A percentile compares a stretch with the other conserved stretches of the same genome.
Evolutionary conservation across 2,329 filamentous ascomycete species (phyloP).

Genomic region (Pestalotiopsis fici): DNA sequence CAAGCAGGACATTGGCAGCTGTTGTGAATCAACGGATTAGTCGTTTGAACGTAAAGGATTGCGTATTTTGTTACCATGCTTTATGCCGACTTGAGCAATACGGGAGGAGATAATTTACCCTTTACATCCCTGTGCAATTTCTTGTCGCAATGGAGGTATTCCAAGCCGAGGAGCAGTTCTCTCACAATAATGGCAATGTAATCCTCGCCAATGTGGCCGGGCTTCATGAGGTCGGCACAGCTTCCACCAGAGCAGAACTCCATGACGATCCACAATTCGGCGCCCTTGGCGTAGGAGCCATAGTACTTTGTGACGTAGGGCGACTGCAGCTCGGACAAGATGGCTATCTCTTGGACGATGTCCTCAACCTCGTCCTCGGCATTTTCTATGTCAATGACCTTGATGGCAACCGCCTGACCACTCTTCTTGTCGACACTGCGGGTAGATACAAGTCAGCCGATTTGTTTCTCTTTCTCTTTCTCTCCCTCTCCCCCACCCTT

Average conservation of each 20-base stretch:
- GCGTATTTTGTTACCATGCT: too few relatives aligned
- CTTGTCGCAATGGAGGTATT: conserved; percentile 92
- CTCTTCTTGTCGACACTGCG: conserved; percentile 85
- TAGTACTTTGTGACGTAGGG: conserved; percentile 98
- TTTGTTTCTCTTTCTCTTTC: not conserved
- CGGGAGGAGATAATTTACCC: conserved; percentile 49
- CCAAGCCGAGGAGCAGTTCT: conserved; percentile 85
- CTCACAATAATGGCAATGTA: conserved; percentile 96
- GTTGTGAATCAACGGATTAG: not conserved
- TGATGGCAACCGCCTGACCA: conserved; percentile 94
- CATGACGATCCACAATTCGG: conserved; percentile 99
- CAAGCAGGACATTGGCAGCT: conserved; percentile 92
- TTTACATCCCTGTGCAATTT: conserved; percentile 98
- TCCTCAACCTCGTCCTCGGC: conserved; percentile 99
- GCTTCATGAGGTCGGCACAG: conserved; percentile 94
- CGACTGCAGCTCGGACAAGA: conserved; percentile 92
- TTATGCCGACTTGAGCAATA: too few relatives aligned
- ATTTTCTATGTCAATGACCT: conserved; percentile 98
- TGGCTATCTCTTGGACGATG: conserved; percentile 98
- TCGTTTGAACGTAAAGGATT: too few relatives aligned
- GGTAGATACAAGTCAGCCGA: conserved; percentile 15
- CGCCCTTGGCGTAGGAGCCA: conserved; percentile 93
- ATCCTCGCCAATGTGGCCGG: conserved; percentile 86
- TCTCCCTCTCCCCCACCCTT: not conserved
- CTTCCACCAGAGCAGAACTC: conserved; percentile 97